Evolutionary conservation across 306 rosid species (phyloP).

Genomic region (Luffa acutangula): DNA sequence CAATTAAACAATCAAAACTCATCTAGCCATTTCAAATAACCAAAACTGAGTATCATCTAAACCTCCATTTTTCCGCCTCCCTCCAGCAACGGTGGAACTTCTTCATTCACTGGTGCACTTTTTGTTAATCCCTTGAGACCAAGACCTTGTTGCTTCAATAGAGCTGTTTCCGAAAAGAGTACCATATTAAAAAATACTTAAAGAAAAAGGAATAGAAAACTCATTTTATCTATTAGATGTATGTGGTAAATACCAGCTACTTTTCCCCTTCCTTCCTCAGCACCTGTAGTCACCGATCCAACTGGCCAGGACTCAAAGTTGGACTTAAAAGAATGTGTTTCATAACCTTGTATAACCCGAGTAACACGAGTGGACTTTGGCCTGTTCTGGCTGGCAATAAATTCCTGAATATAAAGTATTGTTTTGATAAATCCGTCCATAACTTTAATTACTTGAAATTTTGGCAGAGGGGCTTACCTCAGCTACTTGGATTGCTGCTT

Average conservation of each 20-base stretch:
- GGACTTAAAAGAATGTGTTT: constrained; percentile 84
- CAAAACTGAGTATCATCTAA: constrained; percentile 16
- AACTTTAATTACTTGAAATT: constrained; percentile 18
- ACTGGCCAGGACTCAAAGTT: constrained; percentile 95
- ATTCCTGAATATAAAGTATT: constrained; percentile 47
- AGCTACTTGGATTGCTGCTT: constrained; percentile 70
- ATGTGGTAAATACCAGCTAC: constrained; percentile 63
- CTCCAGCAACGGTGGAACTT: constrained; percentile 94
- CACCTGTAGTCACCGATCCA: constrained; percentile 62
- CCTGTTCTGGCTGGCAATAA: constrained; percentile 62
- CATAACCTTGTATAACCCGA: constrained; percentile 93
- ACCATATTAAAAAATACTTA: constrained; percentile 12
- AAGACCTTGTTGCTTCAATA: constrained; percentile 97
- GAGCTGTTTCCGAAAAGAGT: constrained; percentile 43
- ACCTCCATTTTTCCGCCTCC: constrained; percentile 99
- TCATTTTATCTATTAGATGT: constrained; percentile 16
- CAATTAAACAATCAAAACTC: constrained; percentile 13
- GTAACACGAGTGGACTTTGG: constrained; percentile 82
- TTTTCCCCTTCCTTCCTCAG: constrained; percentile 99
- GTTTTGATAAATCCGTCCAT: background rate
- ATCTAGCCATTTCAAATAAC: constrained; percentile 1
- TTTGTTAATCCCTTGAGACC: constrained; percentile 87
- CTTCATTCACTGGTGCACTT: constrained; percentile 63
- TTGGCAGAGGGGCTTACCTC: constrained; percentile 50
- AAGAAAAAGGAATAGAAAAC: constrained; percentile 7